Base-by-base conservation (phyloP, 805 yeast genomes). In the Wickerhamomyces pijperi region DNA sequence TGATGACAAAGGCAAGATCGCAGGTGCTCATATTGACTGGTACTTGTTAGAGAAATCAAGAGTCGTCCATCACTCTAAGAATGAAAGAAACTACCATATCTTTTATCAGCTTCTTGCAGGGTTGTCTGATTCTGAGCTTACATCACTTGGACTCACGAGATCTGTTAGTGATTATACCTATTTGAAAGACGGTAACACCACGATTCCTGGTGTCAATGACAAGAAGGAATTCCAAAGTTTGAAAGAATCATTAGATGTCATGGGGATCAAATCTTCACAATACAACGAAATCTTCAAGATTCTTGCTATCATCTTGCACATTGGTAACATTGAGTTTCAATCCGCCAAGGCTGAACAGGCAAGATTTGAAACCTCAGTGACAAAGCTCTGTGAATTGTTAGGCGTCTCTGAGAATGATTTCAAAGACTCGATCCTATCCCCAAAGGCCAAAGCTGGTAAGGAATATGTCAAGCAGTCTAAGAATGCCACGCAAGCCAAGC, bases 11-110 rank as follows among this genome's bases (percentile, higher is more conserved):
- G 85, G 85, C 3, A 70, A 70, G 42, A 80, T 92, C 35, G 67
- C 74, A 17, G 96, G 96, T 12, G 97, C 97, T 11, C 80, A 83
- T 47, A 86, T 92, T 37, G 96, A 90, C 51, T 92, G 95, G 85
- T 92, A 92, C 51, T 64, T 92, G 19, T 63, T 92, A 32, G 99
- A 92, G 56, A 92, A 92, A 59, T 85, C 97, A 5, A 76, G 99
- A 51, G 95, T 92, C 14, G 80, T 86, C 5, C 64, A 72, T 33
- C 97, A 86, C 60, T 75, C 79, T 38, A 44, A 63, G 6, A 63
- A 71, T 17, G 99, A 92, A 61, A 72, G 98, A 58, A 92, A 88
- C 55, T 92, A 90, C 55, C 99, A 92, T 56, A 74, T 88, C 4
- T 92, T 92, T 55, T 92, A 92, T 59, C 97, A 92, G 54, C 60